Conservation (phyloP, 768 basidiomycete species). For the Imleria badia region DNA sequence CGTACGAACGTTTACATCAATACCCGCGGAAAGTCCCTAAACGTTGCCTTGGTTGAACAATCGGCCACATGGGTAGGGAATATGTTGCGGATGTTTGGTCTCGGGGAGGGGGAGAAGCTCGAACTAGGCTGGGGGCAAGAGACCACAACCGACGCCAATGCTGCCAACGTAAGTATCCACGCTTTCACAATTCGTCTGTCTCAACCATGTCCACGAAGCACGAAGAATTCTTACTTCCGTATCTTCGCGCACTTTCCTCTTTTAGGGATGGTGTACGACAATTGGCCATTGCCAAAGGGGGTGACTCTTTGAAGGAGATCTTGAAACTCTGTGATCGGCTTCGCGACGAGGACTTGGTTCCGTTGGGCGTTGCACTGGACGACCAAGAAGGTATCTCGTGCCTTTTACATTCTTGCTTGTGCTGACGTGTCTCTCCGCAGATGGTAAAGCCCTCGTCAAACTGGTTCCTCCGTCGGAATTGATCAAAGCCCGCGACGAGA, state of each 20-base stretch:
- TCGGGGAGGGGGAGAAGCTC: constrained; percentile 63
- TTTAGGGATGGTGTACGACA: constrained; percentile 91
- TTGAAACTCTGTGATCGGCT: constrained; percentile 85
- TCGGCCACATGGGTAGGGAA: constrained; percentile 66
- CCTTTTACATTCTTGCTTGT: background rate
- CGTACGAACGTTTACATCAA: constrained; percentile 88
- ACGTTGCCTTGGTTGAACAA: constrained; percentile 62
- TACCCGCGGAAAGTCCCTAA: constrained; percentile 53
- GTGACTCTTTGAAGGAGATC: constrained; percentile 72
- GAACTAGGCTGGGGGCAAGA: constrained; percentile 89
- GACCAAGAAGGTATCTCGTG: constrained; percentile 81
- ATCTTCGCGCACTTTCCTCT: constrained; percentile 76
- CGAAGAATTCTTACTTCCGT: constrained; percentile 86
- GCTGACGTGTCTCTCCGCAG: constrained; percentile 38
- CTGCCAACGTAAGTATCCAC: constrained; percentile 46
- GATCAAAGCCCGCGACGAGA: constrained; percentile 85
- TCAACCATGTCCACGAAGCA: constrained; percentile 46
- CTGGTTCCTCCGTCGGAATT: constrained; percentile 81
- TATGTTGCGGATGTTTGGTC: constrained; percentile 78
- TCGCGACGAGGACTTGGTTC: constrained; percentile 85
- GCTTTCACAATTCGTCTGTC: background rate
- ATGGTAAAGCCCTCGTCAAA: constrained; percentile 95
- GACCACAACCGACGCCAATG: constrained; percentile 34
- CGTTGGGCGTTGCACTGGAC: constrained; percentile 94
- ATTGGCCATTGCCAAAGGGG: constrained; percentile 71